phyloP scores from a whole-genome alignment of 768 basidiomycete genomes.

The Macrolepiota dolichaula region DNA sequence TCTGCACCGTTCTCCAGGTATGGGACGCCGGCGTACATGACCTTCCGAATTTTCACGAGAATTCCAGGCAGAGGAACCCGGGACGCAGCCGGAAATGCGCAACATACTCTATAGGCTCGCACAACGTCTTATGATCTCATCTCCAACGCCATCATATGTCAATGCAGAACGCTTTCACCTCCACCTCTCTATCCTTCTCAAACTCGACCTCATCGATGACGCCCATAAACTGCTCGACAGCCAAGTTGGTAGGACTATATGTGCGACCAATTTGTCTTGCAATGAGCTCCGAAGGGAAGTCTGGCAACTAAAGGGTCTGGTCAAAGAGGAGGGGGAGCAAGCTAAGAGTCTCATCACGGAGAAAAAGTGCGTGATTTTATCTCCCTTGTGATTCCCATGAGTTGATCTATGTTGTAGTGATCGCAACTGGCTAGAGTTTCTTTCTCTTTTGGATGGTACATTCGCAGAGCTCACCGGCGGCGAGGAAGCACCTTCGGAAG shows the following conservation, averaged over 20 bases:
- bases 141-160: conserved; percentile 58
- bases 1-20: conserved; percentile 79
- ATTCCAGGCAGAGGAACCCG: conserved; percentile 62
- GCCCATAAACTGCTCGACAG: conserved; percentile 66
- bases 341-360: conserved; percentile 60
- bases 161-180: conserved; percentile 77
- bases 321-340: conserved; percentile 56
- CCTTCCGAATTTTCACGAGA: background rate
- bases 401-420: conserved; percentile 40
- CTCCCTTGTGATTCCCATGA: conserved; percentile 9
- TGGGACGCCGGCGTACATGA: background rate
- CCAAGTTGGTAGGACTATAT: conserved; percentile 65
- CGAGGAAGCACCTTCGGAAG: conserved; percentile 19
- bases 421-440: conserved; percentile 84
- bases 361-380: conserved; percentile 42
- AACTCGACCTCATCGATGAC: conserved; percentile 67
- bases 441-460: conserved; percentile 67
- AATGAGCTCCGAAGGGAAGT: conserved; percentile 76
- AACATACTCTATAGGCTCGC: conserved; percentile 73
- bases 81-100: conserved; percentile 60
- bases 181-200: conserved; percentile 67
- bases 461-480: conserved; percentile 34
- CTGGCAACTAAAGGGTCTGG: conserved; percentile 52
- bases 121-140: conserved; percentile 65
- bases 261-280: conserved; percentile 66